Base-by-base conservation (phyloP, 352 stramenopile species). In the Phytophthora rubi region DNA sequence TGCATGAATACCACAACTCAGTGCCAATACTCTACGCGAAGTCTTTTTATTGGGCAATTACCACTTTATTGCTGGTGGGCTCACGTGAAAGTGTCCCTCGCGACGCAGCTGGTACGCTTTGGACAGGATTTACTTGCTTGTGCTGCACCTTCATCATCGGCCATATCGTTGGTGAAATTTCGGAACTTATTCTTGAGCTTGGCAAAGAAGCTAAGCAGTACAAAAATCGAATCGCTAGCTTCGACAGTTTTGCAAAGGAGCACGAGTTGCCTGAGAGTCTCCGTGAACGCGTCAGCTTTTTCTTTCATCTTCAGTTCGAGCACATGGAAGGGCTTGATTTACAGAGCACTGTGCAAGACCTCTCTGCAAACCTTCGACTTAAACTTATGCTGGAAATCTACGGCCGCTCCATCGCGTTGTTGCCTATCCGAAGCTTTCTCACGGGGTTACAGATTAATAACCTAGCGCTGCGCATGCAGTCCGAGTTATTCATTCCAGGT, bases 381-480 rank as follows among this genome's bases (percentile, higher is more conserved):
- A 88, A 92, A 58, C 71, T 95, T 33, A 89, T 88, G 81, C 79
- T 90, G 30, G 85, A 93, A 23, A 86, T 93, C 9, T 93, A 93
- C 51, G 84, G 85, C 9, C 60, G 59, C 1, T 53, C 80, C 0
- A 87, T 95, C 13, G 47, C 71, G 3, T 51, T 57, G 35, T 57
- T 93, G 0, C 78, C 88, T 0, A 93, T 95, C 55, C 80, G 78
- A 12, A 71, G 71, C 9, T 86, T 88, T 58, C 62, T 93, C 5
- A 78, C 81, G 0, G 52, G 76, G 15, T 73, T 78, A 0, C 85
- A 93, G 16, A 74, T 90, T 18, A 90, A 91, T 53, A 91, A 88
- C 53, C 68, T 95, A 8, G 80, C 87, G 12, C 39, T 93, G 23
- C 73, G 86, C 4, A 62, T 95, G 1, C 69, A 81, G 18, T 77